Percentiles rank a stretch among this genome's conserved stretches.
These are phyloP conservation scores for Cinnamomum chago DNA, from an alignment of 164 flowering plant genomes.

Conservation along the genomic window DNA sequence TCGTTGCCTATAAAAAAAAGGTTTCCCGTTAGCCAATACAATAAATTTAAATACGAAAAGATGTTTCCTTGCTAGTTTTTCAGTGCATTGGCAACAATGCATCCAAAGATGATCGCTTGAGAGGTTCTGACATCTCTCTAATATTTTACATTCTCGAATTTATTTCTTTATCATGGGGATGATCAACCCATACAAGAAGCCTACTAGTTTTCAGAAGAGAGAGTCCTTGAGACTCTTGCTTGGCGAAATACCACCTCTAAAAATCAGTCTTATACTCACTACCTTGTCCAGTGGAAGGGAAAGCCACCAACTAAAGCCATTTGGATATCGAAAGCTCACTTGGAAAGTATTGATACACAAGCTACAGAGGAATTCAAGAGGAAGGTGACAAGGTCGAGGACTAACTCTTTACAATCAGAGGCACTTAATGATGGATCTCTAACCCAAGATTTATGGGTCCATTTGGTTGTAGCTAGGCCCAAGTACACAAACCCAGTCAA, in stretches of 20 bases:
- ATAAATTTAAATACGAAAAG: no score
- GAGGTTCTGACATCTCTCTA: neutral
- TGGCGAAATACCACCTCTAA: neutral
- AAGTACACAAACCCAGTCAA: neutral
- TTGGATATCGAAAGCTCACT: neutral
- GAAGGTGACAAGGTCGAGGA: neutral
- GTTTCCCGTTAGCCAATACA: no score
- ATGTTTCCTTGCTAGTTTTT: no score
- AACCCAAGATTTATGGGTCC: no score
- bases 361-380: neutral
- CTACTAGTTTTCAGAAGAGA: neutral
- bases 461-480: no score
- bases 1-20: no score
- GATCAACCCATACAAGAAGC: neutral
- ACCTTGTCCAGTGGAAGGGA: conserved; percentile 1
- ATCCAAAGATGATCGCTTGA: neutral
- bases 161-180: neutral
- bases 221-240: neutral
- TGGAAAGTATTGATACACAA: neutral
- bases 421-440: no score
- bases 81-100: neutral
- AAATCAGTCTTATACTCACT: neutral
- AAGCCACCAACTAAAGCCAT: neutral
- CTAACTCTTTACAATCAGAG: neutral
- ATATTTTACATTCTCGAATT: neutral